Percentiles rank a stretch among this genome's conserved stretches.
Conservation (phyloP, 768 basidiomycete species). For the Filobasidium floriforme region DNA sequence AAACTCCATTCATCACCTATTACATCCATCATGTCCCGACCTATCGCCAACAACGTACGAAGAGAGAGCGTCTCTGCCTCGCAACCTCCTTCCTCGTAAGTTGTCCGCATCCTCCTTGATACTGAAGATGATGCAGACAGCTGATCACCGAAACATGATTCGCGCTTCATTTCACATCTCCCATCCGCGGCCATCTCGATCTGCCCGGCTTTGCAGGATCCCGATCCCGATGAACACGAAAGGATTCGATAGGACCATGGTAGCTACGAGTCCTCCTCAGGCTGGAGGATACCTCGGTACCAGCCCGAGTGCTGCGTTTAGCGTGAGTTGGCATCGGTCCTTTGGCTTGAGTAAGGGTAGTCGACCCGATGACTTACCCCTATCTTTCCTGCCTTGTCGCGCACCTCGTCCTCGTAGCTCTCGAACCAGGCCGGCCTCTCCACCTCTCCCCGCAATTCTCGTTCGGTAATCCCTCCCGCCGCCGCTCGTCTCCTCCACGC, state of each 20-base stretch:
- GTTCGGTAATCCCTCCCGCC: not conserved
- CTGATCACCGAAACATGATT: not conserved
- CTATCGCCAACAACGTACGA: slow-evolving; percentile 25
- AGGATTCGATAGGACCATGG: slow-evolving; percentile 33
- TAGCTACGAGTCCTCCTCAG: slow-evolving; percentile 32
- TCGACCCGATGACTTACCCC: too few species aligned
- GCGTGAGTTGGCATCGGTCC: slow-evolving; percentile 23
- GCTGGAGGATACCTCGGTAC: slow-evolving; percentile 22
- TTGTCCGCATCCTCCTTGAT: not conserved
- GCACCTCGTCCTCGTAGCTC: too few species aligned
- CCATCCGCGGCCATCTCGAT: not conserved
- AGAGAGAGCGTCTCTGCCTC: slow-evolving; percentile 43
- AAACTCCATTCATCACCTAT: not conserved
- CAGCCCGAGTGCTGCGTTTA: slow-evolving; percentile 29
- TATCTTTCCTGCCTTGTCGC: too few species aligned
- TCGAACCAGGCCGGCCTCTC: not conserved
- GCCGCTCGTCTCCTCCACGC: slow-evolving; percentile 18
- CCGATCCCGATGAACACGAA: slow-evolving; percentile 44
- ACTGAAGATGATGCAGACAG: not conserved
- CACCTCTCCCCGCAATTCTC: not conserved
- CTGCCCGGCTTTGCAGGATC: slow-evolving; percentile 29
- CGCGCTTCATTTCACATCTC: not conserved
- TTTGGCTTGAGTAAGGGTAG: slow-evolving; percentile 3
- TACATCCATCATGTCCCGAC: slow-evolving; percentile 9
- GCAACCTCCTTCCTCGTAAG: slow-evolving; percentile 41